Base-by-base conservation (phyloP, 2,329 filamentous ascomycete genomes). In the Penicillium italicum region DNA sequence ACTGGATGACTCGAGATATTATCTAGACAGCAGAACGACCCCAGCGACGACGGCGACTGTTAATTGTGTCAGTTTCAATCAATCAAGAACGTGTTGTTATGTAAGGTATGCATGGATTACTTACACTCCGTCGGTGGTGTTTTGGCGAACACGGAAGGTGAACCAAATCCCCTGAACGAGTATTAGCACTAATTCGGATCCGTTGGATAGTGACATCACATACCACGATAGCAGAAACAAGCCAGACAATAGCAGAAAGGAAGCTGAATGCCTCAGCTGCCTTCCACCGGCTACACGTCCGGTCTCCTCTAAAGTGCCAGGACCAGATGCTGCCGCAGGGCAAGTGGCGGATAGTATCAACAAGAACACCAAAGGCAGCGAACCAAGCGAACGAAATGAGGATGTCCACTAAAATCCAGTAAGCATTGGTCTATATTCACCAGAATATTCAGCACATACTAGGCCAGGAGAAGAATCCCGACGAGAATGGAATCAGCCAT, bases 191-290 rank as follows among this genome's bases (percentile, higher is more conserved):
- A 16, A 9, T 11, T 10, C 3, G 22, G 2, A 4, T 12, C 20
- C 7, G 12, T 12, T 7, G 5, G 8, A 14, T 3, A 16, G 12
- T 33, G 1, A 63, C 65, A 36, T 34, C 5, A 67, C 69, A 37
- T 66, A 77, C 74, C 80, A 89, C 67, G 20, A 87, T 66, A 16
- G 80, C 81, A 44, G 85, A 88, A 12, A 78, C 82, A 38, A 91
- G 80, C 88, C 88, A 91, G 67, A 85, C 78, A 62, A 89, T 79
- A 53, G 86, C 86, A 2, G 85, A 86, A 52, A 91, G 73, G 74
- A 91, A 91, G 46, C 80, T 76, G 67, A 91, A 91, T 5, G 87
- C 87, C 63, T 89, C 82, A 58, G 83, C 79, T 38, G 89, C 83
- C 74, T 88, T 90, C 82, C 84, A 89, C 64, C 84, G 82, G 55